Conservation (phyloP, 306 rosid genomes). For the Glycine latifolia region DNA sequence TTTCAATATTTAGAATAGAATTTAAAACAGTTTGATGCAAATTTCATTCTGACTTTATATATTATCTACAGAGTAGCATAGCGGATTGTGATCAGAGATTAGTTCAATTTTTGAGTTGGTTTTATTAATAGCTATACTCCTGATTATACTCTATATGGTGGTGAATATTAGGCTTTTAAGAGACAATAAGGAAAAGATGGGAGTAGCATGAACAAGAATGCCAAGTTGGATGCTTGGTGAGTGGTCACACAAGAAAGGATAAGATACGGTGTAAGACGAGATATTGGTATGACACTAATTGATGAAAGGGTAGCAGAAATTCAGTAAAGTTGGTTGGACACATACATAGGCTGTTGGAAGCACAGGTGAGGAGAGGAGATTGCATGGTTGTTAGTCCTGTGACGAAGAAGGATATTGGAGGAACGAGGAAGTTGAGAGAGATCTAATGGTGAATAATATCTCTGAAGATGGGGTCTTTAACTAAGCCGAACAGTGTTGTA, state of each 20-base stretch:
- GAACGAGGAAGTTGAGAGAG: neutral
- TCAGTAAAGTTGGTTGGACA: neutral
- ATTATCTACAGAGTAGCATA: neutral
- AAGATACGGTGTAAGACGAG: neutral
- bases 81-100: slow-evolving; percentile 19
- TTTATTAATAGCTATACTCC: neutral
- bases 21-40: slow-evolving; percentile 8
- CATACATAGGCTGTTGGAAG: too few species aligned
- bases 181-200: neutral
- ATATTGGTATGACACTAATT: neutral
- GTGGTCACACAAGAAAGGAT: neutral
- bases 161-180: too few species aligned
- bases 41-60: slow-evolving; percentile 7
- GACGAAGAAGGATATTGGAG: neutral
- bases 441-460: neutral
- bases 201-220: neutral
- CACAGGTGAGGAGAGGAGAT: neutral
- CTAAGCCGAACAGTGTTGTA: neutral
- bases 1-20: slow-evolving; percentile 30
- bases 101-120: slow-evolving; percentile 14
- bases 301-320: neutral
- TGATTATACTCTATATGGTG: neutral
- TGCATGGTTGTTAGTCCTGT: neutral
- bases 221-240: neutral
- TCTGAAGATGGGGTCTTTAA: neutral